Conservation (phyloP, 345 rosid genomes). For the Melaleuca quinquenervia region DNA sequence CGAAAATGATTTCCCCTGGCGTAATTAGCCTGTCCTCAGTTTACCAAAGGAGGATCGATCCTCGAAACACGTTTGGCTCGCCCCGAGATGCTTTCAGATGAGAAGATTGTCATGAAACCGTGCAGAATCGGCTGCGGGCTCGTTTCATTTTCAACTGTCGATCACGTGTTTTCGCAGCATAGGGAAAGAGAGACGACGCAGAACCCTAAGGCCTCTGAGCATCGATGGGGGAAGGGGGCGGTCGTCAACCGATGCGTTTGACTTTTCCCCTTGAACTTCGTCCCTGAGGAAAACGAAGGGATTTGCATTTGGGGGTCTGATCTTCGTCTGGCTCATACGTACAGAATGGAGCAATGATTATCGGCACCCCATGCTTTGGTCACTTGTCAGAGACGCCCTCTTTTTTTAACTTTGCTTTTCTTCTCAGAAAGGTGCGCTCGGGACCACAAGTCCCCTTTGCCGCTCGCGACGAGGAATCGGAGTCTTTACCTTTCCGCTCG, state of each 20-base stretch:
- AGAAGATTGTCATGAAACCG: not conserved
- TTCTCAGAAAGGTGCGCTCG: not conserved
- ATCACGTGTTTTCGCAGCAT: not conserved
- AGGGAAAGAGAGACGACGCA: not conserved
- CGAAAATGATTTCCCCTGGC: not conserved
- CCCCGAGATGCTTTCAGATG: not conserved
- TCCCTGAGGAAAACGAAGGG: not conserved
- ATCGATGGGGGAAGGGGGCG: not conserved
- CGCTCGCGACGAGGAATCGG: not conserved
- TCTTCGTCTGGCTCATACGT: not conserved
- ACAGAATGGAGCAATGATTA: not conserved
- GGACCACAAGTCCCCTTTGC: not conserved
- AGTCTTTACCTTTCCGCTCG: not conserved
- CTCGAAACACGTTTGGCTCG: not conserved
- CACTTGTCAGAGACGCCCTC: not conserved
- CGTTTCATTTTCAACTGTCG: not conserved
- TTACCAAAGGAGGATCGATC: not conserved
- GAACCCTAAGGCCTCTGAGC: not conserved
- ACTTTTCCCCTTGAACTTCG: not conserved
- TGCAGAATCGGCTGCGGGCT: not conserved
- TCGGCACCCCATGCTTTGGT: not conserved
- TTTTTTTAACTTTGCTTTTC: not conserved
- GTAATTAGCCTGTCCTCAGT: not conserved
- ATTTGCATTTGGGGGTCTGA: not conserved
- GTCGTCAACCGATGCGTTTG: not conserved